phyloP scores from a whole-genome alignment of 495 filamentous ascomycete species.

The Tuber melanosporum region DNA sequence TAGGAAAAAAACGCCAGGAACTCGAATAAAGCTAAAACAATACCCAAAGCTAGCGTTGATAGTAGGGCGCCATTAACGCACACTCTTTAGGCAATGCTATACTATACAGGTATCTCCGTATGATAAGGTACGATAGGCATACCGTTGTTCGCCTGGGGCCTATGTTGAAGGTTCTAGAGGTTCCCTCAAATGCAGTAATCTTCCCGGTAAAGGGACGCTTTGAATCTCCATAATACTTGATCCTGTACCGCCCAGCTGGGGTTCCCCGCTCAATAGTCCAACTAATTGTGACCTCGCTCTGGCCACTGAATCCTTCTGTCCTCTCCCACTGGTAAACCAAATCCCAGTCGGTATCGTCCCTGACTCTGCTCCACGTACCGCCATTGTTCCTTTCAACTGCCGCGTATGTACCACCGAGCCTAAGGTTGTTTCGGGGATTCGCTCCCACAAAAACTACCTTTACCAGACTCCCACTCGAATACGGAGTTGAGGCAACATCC shows the following conservation, averaged over 20 bases:
- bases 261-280: slow-evolving; percentile 62
- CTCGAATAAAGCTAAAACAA: neutral
- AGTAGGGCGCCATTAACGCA: neutral
- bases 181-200: slow-evolving; percentile 69
- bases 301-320: slow-evolving; percentile 61
- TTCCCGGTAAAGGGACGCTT: slow-evolving; percentile 59
- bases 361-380: slow-evolving; percentile 58
- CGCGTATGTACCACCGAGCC: slow-evolving; percentile 69
- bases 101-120: slow-evolving; percentile 4
- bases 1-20: neutral
- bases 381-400: slow-evolving; percentile 62
- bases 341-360: slow-evolving; percentile 72
- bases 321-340: slow-evolving; percentile 76
- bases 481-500: slow-evolving; percentile 52
- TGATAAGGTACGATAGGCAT: neutral
- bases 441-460: slow-evolving; percentile 72
- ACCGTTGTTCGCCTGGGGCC: slow-evolving; percentile 15
- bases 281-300: slow-evolving; percentile 68
- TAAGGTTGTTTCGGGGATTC: slow-evolving; percentile 82
- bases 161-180: slow-evolving; percentile 60
- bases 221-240: slow-evolving; percentile 80
- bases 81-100: neutral
- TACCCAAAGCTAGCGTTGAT: neutral
- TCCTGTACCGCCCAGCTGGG: slow-evolving; percentile 62
- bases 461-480: slow-evolving; percentile 54